Percentiles rank a stretch among this genome's conserved stretches.
phyloP scores from a whole-genome alignment of 495 filamentous ascomycete genomes.

The Hyaloscypha finlandica region DNA sequence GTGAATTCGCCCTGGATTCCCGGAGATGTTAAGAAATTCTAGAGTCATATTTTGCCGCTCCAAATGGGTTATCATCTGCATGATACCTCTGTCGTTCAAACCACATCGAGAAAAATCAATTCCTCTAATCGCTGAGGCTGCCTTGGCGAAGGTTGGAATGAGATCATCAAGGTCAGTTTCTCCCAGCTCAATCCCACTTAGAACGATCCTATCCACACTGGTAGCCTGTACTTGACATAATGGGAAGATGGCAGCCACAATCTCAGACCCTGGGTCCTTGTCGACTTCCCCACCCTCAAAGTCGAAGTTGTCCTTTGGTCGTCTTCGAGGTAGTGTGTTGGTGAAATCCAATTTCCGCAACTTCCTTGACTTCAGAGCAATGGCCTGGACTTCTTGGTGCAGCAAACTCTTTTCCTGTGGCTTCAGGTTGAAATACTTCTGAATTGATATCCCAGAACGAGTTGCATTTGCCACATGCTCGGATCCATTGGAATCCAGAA shows the following conservation, averaged over 20 bases:
- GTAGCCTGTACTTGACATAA: slow-evolving; percentile 72
- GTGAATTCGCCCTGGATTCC: slow-evolving; percentile 71
- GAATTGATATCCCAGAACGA: slow-evolving; percentile 51
- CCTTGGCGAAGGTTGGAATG: slow-evolving; percentile 29
- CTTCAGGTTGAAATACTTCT: slow-evolving; percentile 47
- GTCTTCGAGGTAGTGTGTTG: slow-evolving; percentile 53
- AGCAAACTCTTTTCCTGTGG: slow-evolving; percentile 63
- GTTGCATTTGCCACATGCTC: slow-evolving; percentile 65
- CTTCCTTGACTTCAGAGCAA: slow-evolving; percentile 67
- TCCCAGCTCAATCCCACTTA: slow-evolving; percentile 82
- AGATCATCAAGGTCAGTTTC: slow-evolving; percentile 70
- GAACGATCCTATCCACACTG: slow-evolving; percentile 75
- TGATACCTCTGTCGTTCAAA: slow-evolving; percentile 60
- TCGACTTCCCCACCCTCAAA: slow-evolving; percentile 45
- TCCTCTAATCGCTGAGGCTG: slow-evolving; percentile 66
- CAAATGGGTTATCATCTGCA: slow-evolving; percentile 58
- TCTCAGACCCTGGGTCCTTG: slow-evolving; percentile 71
- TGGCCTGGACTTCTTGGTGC: slow-evolving; percentile 71
- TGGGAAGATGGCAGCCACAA: slow-evolving; percentile 78
- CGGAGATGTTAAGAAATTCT: slow-evolving; percentile 76
- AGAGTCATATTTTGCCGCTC: slow-evolving; percentile 69
- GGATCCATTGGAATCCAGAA: slow-evolving; percentile 59
- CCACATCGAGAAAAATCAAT: slow-evolving; percentile 81
- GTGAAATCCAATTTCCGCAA: slow-evolving; percentile 67
- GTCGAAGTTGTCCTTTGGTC: slow-evolving; percentile 39